Base-by-base conservation (phyloP, 306 rosid genomes). In the Castanopsis chinensis region DNA sequence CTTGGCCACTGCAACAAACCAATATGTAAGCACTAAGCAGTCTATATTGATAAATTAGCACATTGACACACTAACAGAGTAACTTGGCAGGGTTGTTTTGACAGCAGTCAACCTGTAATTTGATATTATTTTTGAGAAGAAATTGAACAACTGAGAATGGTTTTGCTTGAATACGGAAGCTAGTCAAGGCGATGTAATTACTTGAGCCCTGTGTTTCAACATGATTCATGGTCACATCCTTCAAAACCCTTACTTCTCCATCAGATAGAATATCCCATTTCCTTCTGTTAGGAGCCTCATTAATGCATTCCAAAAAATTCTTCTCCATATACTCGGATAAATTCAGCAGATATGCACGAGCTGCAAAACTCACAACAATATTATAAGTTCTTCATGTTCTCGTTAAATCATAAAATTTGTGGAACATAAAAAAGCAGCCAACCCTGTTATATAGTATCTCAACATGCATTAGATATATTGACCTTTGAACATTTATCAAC, bases 151-250 rank as follows among this genome's bases (percentile, higher is more conserved):
- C 77, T 13, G 7, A 15, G 58, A 0, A 18, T 14, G 85, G 78
- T 21, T 57, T 60, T 81, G 79, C 74, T 71, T 68, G 20, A 25
- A 81, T 15, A 21, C 25, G 57, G 37, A 71, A 60, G 68, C 59
- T 81, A 71, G 68, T 19, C 61, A 49, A 43, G 71, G 81, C 85
- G 45, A 71, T 19, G 41, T 52, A 76, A 81, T 63, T 68, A 76
- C 54, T 25, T 23, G 6, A 60, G 51, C 12, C 33, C 68, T 3
- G 19, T 23, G 68, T 18, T n/a, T 69, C 80, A 12, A 20, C 17
- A 51, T 2, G 27, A 55, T 12, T 25, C n/a, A 49, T 43, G 33
- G 54, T 71, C 17, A 25, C 55, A 54, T 76, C 85, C 74, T 37
- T 76, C 60, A 35, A 14, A 64, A 81, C 72, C 52, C 76, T 76